Conservation (phyloP, 139 green algal genomes). For the Tetraselmis striata region DNA sequence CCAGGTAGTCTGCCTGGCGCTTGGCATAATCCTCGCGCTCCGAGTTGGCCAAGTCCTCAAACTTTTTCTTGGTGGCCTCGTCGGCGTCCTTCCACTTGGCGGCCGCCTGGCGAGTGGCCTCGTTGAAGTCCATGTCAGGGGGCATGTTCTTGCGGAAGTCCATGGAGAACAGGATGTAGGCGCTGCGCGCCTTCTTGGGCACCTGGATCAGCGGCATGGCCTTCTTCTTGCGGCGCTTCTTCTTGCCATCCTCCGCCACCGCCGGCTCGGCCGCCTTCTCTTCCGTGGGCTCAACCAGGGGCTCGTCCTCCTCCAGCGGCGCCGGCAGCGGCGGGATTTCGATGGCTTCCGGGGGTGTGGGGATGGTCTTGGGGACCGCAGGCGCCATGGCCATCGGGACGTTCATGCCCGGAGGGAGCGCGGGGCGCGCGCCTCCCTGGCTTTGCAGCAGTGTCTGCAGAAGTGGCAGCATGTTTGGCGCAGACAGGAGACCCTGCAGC, state of each 20-base stretch:
- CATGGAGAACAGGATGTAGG: slow-evolving; percentile 19
- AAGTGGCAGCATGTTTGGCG: background rate
- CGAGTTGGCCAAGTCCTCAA: background rate
- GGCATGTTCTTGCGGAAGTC: slow-evolving; percentile 15
- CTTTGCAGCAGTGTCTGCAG: background rate
- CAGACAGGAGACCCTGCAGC: background rate
- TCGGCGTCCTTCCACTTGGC: slow-evolving; percentile 6
- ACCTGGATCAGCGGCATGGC: background rate
- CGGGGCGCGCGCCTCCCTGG: background rate
- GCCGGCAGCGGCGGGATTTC: background rate
- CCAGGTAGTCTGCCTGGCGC: background rate
- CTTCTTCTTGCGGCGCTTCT: background rate
- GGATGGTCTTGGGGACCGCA: background rate
- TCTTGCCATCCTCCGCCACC: background rate
- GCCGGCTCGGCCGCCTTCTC: background rate
- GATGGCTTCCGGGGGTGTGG: background rate
- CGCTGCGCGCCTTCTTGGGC: slow-evolving; percentile 8
- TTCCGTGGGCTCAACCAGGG: background rate
- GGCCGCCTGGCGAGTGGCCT: slow-evolving; percentile 12
- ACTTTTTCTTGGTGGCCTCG: background rate
- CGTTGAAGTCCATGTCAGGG: slow-evolving; percentile 12
- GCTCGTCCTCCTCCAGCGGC: background rate
- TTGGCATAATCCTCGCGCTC: background rate
- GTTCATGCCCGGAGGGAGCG: background rate
- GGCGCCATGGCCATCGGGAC: background rate